A percentile compares a stretch with the other conserved stretches of the same genome.
These are phyloP conservation scores for Euphorbia schlechtendalii DNA, from an alignment of 441 rosid species.

Conservation along the genomic window DNA sequence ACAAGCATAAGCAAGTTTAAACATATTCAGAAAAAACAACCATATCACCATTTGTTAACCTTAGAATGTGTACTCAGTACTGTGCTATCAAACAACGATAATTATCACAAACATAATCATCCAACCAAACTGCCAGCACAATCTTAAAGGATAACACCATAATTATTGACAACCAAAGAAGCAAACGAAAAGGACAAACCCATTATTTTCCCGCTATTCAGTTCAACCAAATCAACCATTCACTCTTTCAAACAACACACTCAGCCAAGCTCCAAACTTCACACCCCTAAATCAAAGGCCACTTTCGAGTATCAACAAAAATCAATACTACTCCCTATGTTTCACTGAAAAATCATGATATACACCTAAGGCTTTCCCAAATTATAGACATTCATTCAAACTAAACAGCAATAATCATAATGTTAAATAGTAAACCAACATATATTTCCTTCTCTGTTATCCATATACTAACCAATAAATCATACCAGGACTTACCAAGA, in stretches of 20 bases:
- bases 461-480: not conserved
- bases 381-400: not conserved
- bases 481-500: conserved; percentile 46
- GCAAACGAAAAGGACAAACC: no score
- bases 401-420: not conserved
- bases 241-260: not conserved
- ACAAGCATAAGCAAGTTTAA: conserved; percentile 18
- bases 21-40: conserved; percentile 10
- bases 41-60: not conserved
- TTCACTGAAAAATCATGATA: not conserved
- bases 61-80: not conserved
- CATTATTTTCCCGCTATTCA: no score
- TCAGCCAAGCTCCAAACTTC: not conserved
- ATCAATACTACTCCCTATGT: not conserved
- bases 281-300: not conserved
- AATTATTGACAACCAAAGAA: no score
- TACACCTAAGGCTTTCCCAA: not conserved
- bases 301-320: not conserved
- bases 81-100: not conserved
- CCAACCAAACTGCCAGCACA: not conserved
- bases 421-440: not conserved
- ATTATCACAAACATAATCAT: not conserved
- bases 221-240: not conserved
- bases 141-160: not conserved
- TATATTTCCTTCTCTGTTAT: not conserved